Percentiles rank a stretch among this genome's conserved stretches.
Evolutionary conservation across 164 flowering plant species (phyloP).

Genomic region (Vitis amurensis): DNA sequence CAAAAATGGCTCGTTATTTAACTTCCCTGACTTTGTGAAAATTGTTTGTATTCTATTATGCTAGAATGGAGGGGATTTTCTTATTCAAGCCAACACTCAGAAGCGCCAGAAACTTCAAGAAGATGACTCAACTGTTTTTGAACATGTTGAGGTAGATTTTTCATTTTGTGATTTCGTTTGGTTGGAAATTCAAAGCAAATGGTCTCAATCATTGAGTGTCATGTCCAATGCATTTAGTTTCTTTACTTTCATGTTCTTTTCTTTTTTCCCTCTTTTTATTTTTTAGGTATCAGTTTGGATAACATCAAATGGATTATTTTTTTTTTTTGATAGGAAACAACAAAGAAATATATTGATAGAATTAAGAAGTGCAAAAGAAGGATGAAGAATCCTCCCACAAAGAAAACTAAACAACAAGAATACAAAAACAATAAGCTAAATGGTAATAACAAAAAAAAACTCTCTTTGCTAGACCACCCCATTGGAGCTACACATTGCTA

Average conservation of each 20-base stretch:
- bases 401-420: too few species aligned
- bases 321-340: too few species aligned
- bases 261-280: not conserved
- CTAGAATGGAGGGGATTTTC: constrained; percentile 77
- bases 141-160: constrained; percentile 60
- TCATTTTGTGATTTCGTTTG: not conserved
- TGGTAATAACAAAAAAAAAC: too few species aligned
- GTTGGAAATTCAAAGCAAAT: constrained; percentile 2
- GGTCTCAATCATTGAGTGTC: not conserved
- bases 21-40: not conserved
- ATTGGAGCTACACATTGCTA: too few species aligned
- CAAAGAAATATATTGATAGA: too few species aligned
- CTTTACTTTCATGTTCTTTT: constrained; percentile 5
- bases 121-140: constrained; percentile 36
- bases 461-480: too few species aligned
- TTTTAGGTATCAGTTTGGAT: not conserved
- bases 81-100: constrained; percentile 83
- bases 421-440: too few species aligned
- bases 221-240: not conserved
- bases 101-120: constrained; percentile 77
- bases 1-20: not conserved
- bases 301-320: too few species aligned
- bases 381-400: too few species aligned
- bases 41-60: constrained; percentile 5
- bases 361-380: too few species aligned